phyloP scores from a whole-genome alignment of 2,329 filamentous ascomycete species.

The Exophiala dermatitidis region DNA sequence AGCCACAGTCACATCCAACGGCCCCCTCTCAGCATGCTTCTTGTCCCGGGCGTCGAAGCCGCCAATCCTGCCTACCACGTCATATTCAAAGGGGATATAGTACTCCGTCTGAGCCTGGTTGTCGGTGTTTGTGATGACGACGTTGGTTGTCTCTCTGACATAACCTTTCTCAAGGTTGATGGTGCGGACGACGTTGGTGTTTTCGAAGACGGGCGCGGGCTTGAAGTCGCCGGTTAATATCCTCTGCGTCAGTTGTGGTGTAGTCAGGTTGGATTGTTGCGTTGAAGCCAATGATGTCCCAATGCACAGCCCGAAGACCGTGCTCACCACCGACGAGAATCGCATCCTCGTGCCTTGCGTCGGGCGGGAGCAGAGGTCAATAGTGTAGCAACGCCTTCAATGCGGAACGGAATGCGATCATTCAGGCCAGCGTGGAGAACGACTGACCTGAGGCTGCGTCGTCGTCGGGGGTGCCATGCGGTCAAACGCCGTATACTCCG shows the following conservation, averaged over 20 bases:
- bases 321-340: constrained; percentile 18
- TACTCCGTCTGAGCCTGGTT: constrained; percentile 76
- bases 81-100: constrained; percentile 76
- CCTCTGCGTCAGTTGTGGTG: constrained; percentile 27
- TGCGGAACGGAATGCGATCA: constrained; percentile 1
- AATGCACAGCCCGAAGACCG: constrained; percentile 18
- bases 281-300: constrained; percentile 2
- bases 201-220: constrained; percentile 87
- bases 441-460: background rate
- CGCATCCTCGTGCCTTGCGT: constrained; percentile 18
- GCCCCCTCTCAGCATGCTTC: constrained; percentile 62
- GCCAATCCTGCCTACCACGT: constrained; percentile 68
- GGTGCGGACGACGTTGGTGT: constrained; percentile 80
- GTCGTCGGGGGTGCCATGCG: background rate
- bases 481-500: background rate
- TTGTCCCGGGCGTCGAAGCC: constrained; percentile 88
- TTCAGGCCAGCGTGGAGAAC: constrained; percentile 22
- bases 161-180: constrained; percentile 93
- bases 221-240: constrained; percentile 53
- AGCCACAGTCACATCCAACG: constrained; percentile 63
- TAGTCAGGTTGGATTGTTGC: constrained; percentile 24
- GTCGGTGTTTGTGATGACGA: constrained; percentile 85
- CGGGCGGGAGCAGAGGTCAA: background rate
- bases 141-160: constrained; percentile 81
- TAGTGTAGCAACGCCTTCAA: constrained; percentile 11